These are phyloP conservation scores for Syncephalastrum contaminatum DNA, from an alignment of 371 early-diverging fungal species.

Conservation along the genomic window DNA sequence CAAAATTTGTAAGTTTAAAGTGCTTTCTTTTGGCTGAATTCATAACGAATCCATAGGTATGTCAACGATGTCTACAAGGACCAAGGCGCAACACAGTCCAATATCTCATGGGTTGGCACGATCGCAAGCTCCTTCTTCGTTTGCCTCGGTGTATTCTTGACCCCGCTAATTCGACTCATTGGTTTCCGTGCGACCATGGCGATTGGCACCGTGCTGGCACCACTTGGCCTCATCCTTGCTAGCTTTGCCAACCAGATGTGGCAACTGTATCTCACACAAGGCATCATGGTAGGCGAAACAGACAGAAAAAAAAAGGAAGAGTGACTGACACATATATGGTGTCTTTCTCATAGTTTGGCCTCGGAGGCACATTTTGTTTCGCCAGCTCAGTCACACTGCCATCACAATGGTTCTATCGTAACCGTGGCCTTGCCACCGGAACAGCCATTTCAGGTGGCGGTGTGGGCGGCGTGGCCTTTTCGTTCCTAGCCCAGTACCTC, in stretches of 20 bases:
- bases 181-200: conserved; percentile 58
- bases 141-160: conserved; percentile 55
- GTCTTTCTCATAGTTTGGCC: conserved; percentile 31
- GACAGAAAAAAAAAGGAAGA: too few species aligned
- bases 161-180: conserved; percentile 56
- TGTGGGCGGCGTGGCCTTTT: conserved; percentile 67
- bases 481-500: conserved; percentile 55
- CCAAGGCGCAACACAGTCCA: conserved; percentile 17
- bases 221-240: conserved; percentile 49
- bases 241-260: conserved; percentile 54
- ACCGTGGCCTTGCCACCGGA: conserved; percentile 77
- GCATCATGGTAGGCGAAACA: conserved; percentile 28
- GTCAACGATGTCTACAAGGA: conserved; percentile 28
- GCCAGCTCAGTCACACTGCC: conserved; percentile 65
- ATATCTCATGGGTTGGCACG: conserved; percentile 53
- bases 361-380: conserved; percentile 57
- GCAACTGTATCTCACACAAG: conserved; percentile 66
- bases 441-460: conserved; percentile 74
- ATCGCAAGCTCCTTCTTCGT: conserved; percentile 42
- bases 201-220: conserved; percentile 51
- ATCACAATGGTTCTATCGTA: conserved; percentile 71
- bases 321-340: too few species aligned
- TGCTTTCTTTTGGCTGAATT: too few species aligned
- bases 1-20: conserved; percentile 34
- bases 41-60: conserved; percentile 9